Evolutionary conservation across 2,329 filamentous ascomycete species (phyloP), one percentile per base, ranked within the genome.

Genomic region (Colletotrichum salicis): DNA sequence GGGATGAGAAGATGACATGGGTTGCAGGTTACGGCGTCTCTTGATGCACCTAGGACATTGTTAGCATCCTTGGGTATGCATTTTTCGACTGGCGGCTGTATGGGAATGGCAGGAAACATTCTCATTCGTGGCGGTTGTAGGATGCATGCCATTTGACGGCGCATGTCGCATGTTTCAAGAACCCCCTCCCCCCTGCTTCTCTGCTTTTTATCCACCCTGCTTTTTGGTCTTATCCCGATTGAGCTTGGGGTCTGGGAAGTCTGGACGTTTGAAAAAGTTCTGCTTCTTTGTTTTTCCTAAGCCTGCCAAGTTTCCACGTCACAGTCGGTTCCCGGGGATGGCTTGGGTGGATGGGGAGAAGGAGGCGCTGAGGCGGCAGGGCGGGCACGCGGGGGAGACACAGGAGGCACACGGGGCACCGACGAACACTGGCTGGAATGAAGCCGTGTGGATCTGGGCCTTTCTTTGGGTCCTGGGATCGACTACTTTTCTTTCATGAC

Each of bases 111-210:
- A 35, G 54, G 60, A 56, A 70, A 70, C 65, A 70, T 70, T 64
- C 59, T 70, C 22, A 51, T 70, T 64, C 29, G 65, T 70, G 70
- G 60, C 70, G 66, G 70, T 51, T 72, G 65, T 65, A 72, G 27
- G 55, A 29, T 33, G 55, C 65, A 60, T 70, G 65, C 65, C 70
- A 72, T 70, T 72, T 70, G 65, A 59, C 60, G 70, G 65, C 70
- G 69, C 64, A 59, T 68, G 69, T 71, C 69, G 69, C 65, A 70
- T 70, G 70, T 72, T 70, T 70, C 70, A 5, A 72, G 51, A 55
- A 37, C 65, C 70, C 13, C 27, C 27, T 27, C 27, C 27, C 27
- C 27, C 37, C 59, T 55, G 11, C 61, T 54, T 56, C 27, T 51
- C 52, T 55, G 4, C 52, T 55, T 22, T 22, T 24, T 55, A 7